These are phyloP conservation scores for Fusarium staphyleae DNA, from an alignment of 2,329 filamentous ascomycete genomes.

Conservation along the genomic window DNA sequence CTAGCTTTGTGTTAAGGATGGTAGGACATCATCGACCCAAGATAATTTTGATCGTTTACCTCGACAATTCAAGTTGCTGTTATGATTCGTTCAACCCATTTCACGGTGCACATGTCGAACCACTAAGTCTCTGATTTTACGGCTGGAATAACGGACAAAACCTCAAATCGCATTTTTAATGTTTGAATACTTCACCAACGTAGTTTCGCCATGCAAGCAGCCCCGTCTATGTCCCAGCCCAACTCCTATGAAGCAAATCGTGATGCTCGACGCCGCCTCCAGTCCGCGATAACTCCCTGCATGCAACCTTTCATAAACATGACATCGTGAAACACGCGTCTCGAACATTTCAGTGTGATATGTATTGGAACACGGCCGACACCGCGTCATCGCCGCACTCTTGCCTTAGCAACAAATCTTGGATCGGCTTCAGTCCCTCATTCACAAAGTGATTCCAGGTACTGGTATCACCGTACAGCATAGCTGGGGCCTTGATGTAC, in stretches of 20 bases:
- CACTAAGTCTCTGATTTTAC: not conserved
- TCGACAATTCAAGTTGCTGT: not conserved
- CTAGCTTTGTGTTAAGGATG: too few species aligned
- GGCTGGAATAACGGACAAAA: not conserved
- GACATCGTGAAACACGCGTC: slow-evolving; percentile 7
- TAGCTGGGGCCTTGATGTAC: slow-evolving; percentile 86
- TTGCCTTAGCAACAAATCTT: slow-evolving; percentile 89
- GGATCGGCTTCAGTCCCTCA: slow-evolving; percentile 78
- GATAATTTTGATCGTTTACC: too few species aligned
- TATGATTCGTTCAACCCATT: not conserved
- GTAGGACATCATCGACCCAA: too few species aligned
- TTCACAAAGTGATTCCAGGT: slow-evolving; percentile 99
- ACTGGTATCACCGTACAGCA: slow-evolving; percentile 97
- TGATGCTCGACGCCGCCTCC: slow-evolving; percentile 1
- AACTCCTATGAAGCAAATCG: slow-evolving; percentile 16
- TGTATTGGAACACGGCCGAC: slow-evolving; percentile 97
- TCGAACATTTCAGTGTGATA: slow-evolving; percentile 72
- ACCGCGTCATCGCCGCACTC: slow-evolving; percentile 81
- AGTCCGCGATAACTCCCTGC: slow-evolving; percentile 25
- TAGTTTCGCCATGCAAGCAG: not conserved
- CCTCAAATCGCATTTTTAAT: not conserved
- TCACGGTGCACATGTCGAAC: not conserved
- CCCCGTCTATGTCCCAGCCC: not conserved
- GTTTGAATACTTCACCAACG: not conserved
- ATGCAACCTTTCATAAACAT: slow-evolving; percentile 14